phyloP scores from a whole-genome alignment of 257 asterid genomes.

The Jaltomata sinuosa region DNA sequence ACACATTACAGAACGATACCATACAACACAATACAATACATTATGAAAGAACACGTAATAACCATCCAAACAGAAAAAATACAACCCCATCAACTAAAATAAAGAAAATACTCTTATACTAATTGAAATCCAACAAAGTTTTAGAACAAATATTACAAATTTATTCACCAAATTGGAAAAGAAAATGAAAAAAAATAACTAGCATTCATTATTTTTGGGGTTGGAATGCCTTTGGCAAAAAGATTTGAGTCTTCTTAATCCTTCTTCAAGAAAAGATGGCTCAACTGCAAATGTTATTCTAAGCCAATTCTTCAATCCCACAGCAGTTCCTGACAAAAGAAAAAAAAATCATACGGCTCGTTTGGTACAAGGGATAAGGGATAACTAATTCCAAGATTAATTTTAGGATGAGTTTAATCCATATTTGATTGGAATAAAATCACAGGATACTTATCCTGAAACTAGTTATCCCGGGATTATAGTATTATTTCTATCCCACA shows the following conservation, averaged over 20 bases:
- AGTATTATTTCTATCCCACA: too few species aligned
- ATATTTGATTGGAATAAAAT: too few species aligned
- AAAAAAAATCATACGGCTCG: too few species aligned
- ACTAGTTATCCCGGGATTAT: too few species aligned
- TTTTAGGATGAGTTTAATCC: too few species aligned
- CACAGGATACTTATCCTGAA: too few species aligned
- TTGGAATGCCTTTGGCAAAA: conserved; percentile 50
- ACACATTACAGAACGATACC: too few species aligned
- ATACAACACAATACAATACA: too few species aligned
- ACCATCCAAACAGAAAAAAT: neutral
- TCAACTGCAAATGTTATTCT: conserved; percentile 61
- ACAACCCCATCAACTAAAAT: neutral
- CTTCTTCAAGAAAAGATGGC: conserved; percentile 20
- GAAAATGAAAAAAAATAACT: neutral
- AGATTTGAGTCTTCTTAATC: conserved; percentile 42
- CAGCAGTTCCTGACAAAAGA: conserved; percentile 46
- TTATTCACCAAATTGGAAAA: neutral
- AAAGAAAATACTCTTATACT: neutral
- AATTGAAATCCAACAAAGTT: neutral
- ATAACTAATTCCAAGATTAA: too few species aligned
- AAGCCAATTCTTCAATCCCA: conserved; percentile 43
- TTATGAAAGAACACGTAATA: too few species aligned
- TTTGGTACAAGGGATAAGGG: too few species aligned
- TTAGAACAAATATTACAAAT: too few species aligned
- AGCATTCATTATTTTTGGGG: neutral